Base-by-base conservation (phyloP, 2,329 filamentous ascomycete species). In the Epichloe festucae region DNA sequence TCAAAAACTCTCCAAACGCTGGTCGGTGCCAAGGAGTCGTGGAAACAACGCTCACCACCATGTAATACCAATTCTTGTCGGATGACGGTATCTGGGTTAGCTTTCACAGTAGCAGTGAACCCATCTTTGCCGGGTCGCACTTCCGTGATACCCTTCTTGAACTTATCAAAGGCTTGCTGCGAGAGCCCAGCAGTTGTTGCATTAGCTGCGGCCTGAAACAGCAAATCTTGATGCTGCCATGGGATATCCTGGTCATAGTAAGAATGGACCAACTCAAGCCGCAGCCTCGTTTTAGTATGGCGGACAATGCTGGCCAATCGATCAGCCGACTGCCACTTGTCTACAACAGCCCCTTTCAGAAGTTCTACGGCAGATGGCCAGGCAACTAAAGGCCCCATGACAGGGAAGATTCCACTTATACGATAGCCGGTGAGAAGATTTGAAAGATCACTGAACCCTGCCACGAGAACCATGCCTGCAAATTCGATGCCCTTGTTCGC, bases 191-290 rank as follows among this genome's bases (percentile, higher is more conserved):
- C 65, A 2, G 70, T 63, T 2, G 73, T 72, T 44, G 78, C 77
- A 50, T 73, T 74, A 2, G 77, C 77, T 0, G 82, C 78, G 0
- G 76, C 73, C 34, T 70, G 70, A 62, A 87, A 88, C 1, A 87
- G 67, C 57, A 72, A 73, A 58, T 84, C 77, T 43, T 82, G 81
- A 61, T 89, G 82, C 1, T 71, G 75, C 70, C 81, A 91, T 0
- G 87, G 82, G 54, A 97, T 95, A 59, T 95, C 88, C 53, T 72
- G 71, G 63, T 97, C 91, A 61, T 95, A 80, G 50, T 77, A 76
- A 15, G 89, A 87, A 60, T 96, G 91, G 3, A 97, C 70, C 42
- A 96, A 70, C 43, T 78, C 82, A 19, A 96, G 69, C 21, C 82
- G 75, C 10, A 93, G 56, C 61, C 71, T 71, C 54, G 57, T 73